Evolutionary conservation across 805 yeast species (phyloP).

Genomic region (Lipomyces kockii): DNA sequence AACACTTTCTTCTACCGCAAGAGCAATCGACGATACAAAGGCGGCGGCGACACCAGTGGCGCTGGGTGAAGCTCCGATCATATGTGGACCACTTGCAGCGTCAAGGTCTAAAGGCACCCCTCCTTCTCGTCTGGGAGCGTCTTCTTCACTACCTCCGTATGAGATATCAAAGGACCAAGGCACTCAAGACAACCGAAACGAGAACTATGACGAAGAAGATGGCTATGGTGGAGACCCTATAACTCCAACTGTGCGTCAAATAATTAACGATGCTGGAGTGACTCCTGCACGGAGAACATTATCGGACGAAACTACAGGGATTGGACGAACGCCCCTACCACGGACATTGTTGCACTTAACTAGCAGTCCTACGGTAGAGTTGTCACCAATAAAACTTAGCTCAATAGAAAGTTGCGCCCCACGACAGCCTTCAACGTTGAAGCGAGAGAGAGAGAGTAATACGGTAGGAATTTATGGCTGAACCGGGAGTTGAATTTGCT

Average conservation of each 20-base stretch:
- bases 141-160: neutral
- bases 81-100: neutral
- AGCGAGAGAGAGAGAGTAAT: neutral
- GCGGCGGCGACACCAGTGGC: neutral
- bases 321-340: neutral
- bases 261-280: conserved; percentile 8
- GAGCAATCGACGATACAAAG: neutral
- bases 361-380: conserved; percentile 14
- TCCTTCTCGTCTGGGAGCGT: neutral
- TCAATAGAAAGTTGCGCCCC: conserved; percentile 1
- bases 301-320: neutral
- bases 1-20: neutral
- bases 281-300: conserved; percentile 6
- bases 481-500: neutral
- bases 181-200: neutral
- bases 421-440: neutral
- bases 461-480: neutral
- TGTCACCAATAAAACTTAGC: conserved; percentile 5
- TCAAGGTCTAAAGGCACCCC: neutral
- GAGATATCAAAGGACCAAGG: neutral
- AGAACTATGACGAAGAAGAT: neutral
- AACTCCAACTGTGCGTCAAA: conserved; percentile 10
- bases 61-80: neutral
- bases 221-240: neutral
- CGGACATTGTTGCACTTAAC: neutral